Conservation (phyloP, 495 filamentous ascomycete species). For the Xylaria cubensis region DNA sequence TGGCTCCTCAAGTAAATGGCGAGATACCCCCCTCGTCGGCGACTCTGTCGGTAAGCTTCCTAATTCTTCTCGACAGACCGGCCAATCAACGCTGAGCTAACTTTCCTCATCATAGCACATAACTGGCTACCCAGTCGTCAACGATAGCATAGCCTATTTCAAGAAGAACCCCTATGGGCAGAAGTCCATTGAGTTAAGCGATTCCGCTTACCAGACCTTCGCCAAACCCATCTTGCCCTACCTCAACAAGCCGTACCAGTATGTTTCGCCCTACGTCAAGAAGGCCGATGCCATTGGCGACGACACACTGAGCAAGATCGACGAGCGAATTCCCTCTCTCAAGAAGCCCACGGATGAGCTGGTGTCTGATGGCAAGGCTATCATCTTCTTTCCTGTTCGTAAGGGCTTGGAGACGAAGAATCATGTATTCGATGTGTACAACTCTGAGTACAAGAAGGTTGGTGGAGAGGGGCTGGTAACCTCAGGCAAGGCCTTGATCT, state of each 20-base stretch:
- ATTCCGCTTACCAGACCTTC: constrained; percentile 66
- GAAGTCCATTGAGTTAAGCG: constrained; percentile 75
- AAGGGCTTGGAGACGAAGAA: constrained; percentile 72
- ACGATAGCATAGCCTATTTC: constrained; percentile 77
- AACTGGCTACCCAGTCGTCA: constrained; percentile 81
- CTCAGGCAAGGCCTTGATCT: constrained; percentile 75
- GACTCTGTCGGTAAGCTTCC: constrained; percentile 66
- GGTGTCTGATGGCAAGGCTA: constrained; percentile 66
- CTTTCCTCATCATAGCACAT: constrained; percentile 67
- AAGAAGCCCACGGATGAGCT: constrained; percentile 87
- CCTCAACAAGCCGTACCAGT: constrained; percentile 75
- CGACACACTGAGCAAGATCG: constrained; percentile 73
- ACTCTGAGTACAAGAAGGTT: constrained; percentile 77
- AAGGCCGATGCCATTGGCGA: constrained; percentile 84
- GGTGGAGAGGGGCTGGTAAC: constrained; percentile 71
- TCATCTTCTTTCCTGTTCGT: constrained; percentile 70
- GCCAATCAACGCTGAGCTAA: constrained; percentile 7
- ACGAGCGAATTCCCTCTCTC: constrained; percentile 81
- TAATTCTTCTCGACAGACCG: constrained; percentile 8
- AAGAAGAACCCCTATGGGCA: constrained; percentile 81
- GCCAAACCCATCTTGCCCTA: constrained; percentile 79
- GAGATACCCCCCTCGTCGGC: constrained; percentile 66
- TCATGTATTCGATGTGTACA: constrained; percentile 76
- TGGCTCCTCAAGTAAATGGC: constrained; percentile 68
- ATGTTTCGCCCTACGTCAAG: constrained; percentile 80